Evolutionary conservation across 768 basidiomycete genomes (phyloP).

Genomic region (Leccinum longicurvipes): DNA sequence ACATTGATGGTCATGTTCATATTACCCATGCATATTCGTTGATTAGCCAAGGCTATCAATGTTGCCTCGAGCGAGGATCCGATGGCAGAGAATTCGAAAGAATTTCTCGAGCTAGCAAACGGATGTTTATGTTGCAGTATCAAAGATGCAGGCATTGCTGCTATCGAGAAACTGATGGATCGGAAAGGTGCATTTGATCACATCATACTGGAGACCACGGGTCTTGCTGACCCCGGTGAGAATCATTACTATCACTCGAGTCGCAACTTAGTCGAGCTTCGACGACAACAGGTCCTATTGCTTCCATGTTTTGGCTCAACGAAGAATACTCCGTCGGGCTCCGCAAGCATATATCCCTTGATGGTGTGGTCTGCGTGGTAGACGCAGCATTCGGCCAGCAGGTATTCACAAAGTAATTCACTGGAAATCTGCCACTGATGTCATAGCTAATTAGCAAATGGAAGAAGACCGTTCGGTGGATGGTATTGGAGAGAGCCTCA

Average conservation of each 20-base stretch:
- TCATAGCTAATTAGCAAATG: conserved; percentile 64
- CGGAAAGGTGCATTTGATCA: conserved; percentile 89
- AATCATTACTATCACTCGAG: neutral
- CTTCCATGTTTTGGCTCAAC: conserved; percentile 84
- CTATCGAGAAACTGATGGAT: conserved; percentile 89
- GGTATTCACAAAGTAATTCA: conserved; percentile 43
- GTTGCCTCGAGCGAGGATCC: conserved; percentile 67
- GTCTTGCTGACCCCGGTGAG: conserved; percentile 90
- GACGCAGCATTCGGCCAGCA: conserved; percentile 79
- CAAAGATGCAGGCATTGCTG: conserved; percentile 89
- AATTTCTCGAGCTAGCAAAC: conserved; percentile 90
- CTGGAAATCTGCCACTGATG: conserved; percentile 5
- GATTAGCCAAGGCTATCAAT: conserved; percentile 79
- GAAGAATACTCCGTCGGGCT: conserved; percentile 73
- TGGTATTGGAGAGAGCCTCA: conserved; percentile 71
- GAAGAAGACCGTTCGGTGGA: conserved; percentile 69
- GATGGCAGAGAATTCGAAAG: conserved; percentile 64
- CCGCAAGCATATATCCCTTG: conserved; percentile 68
- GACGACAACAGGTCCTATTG: conserved; percentile 63
- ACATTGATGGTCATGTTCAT: neutral
- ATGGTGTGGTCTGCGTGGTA: conserved; percentile 91
- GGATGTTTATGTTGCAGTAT: conserved; percentile 99
- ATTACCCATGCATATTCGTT: neutral
- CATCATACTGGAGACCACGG: conserved; percentile 94
- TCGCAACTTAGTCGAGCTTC: conserved; percentile 1